Evolutionary conservation across 2,329 filamentous ascomycete species (phyloP), one percentile per base, ranked within the genome.

Genomic region (Exutisphaerella laricina): DNA sequence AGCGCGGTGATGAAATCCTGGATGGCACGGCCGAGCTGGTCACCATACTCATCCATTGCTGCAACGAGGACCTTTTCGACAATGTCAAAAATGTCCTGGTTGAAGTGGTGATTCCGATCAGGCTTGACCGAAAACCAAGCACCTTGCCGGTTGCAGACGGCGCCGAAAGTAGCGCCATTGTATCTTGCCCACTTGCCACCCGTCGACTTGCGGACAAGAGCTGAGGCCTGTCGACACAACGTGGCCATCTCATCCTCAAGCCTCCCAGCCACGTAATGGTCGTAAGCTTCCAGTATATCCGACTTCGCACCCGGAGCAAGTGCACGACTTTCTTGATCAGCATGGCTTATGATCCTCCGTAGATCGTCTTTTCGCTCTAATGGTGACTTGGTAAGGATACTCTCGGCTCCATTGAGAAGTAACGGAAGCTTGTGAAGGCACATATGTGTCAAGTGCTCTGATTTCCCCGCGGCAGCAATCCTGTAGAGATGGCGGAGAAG

Each of bases 401-500:
- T 39, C 7, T 13, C n/a, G 7, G 29, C n/a, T 10, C 21, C 21
- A n/a, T 29, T 29, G 14, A 39, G 36, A 1, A 26, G 6, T 6
- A 2, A 8, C 17, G 21, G 21, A n/a, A 39, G 23, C 4, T 18
- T 13, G 22, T 25, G 8, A 12, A 8, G n/a, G 14, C 18, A 18
- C 5, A 39, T 39, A 13, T 28, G 29, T 14, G 16, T 17, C 25
- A 39, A n/a, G 4, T 16, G 16, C 7, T 42, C 22, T 10, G 40
- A 21, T 33, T 31, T 42, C 10, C 10, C 28, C 9, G 4, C n/a
- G 1, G 44, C 47, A 9, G 40, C 31, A n/a, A 35, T 8, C 7
- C 18, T 9, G 12, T 46, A 49, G 4, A 58, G 48, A n/a, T 40
- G 8, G 5, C 39, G 42, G 7, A 39, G 44, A 5, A 57, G 21